Evolutionary conservation across 2,329 filamentous ascomycete species (phyloP).

Genomic region (Blastomyces parvus): DNA sequence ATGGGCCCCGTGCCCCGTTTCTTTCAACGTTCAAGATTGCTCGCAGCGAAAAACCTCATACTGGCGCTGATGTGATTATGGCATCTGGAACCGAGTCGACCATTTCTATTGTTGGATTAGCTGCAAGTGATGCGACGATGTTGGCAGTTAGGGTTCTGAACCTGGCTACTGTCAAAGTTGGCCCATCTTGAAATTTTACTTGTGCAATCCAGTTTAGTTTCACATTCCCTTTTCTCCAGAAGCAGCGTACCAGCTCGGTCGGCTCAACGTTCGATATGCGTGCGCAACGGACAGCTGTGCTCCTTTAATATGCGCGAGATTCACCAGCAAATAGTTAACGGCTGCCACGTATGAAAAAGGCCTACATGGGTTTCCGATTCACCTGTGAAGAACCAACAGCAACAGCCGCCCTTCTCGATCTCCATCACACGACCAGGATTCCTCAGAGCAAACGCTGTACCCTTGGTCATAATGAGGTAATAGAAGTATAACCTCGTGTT

Average conservation of each 20-base stretch:
- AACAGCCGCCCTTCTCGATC: background rate
- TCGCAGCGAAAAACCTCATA: no score
- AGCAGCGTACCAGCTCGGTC: background rate
- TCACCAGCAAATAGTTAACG: background rate
- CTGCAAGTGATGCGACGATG: background rate
- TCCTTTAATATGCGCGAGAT: background rate
- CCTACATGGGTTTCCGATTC: background rate
- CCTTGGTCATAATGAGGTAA: constrained; percentile 3
- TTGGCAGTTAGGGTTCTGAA: background rate
- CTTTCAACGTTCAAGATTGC: no score
- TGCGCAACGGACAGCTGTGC: background rate
- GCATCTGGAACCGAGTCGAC: background rate
- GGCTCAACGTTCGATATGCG: background rate
- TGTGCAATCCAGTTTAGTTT: background rate
- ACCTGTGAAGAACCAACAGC: background rate
- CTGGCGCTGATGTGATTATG: background rate
- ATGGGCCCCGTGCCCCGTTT: background rate
- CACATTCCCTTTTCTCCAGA: background rate
- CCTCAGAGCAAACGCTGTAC: background rate
- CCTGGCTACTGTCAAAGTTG: background rate
- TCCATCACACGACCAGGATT: constrained; percentile 3
- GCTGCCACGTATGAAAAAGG: background rate
- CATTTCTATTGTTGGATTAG: background rate
- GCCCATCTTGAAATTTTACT: background rate
- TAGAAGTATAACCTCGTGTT: background rate